These are phyloP conservation scores for Fraxinus xanthoxyloides DNA, from an alignment of 305 asterid genomes.

Conservation along the genomic window DNA sequence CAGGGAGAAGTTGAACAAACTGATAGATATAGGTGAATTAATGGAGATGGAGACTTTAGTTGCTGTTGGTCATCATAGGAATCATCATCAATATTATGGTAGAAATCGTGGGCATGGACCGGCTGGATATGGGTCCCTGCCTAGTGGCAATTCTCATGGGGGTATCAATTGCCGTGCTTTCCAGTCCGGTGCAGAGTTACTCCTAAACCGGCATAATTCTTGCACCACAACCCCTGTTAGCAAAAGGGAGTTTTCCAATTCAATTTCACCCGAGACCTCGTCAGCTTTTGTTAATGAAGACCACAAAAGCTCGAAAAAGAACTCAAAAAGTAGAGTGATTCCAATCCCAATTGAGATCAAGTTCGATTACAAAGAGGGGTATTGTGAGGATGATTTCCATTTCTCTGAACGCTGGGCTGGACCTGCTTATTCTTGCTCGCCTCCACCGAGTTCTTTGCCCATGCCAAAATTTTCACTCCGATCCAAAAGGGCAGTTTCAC, in stretches of 20 bases:
- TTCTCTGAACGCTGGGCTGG: conserved; percentile 92
- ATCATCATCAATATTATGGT: conserved; percentile 50
- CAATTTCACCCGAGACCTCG: conserved; percentile 42
- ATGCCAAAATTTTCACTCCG: conserved; percentile 71
- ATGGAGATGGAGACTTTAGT: conserved; percentile 66
- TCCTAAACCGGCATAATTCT: conserved; percentile 43
- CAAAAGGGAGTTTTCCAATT: conserved; percentile 22
- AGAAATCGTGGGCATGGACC: conserved; percentile 41
- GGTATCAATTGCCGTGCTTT: conserved; percentile 71
- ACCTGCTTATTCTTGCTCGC: conserved; percentile 82
- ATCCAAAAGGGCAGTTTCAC: conserved; percentile 68
- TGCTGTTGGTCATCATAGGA: conserved; percentile 59
- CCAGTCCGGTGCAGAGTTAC: conserved; percentile 57
- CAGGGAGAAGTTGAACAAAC: not conserved
- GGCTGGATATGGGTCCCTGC: conserved; percentile 45
- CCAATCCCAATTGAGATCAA: conserved; percentile 46
- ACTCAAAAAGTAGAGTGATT: conserved; percentile 31
- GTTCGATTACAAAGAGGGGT: conserved; percentile 19
- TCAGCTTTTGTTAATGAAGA: conserved; percentile 27
- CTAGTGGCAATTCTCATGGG: conserved; percentile 36
- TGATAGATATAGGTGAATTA: conserved; percentile 15
- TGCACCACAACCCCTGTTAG: conserved; percentile 34
- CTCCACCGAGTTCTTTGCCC: conserved; percentile 91
- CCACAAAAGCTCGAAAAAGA: conserved; percentile 31
- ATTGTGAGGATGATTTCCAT: conserved; percentile 27